phyloP scores from a whole-genome alignment of 441 rosid genomes.

The Eutrema salsugineum region DNA sequence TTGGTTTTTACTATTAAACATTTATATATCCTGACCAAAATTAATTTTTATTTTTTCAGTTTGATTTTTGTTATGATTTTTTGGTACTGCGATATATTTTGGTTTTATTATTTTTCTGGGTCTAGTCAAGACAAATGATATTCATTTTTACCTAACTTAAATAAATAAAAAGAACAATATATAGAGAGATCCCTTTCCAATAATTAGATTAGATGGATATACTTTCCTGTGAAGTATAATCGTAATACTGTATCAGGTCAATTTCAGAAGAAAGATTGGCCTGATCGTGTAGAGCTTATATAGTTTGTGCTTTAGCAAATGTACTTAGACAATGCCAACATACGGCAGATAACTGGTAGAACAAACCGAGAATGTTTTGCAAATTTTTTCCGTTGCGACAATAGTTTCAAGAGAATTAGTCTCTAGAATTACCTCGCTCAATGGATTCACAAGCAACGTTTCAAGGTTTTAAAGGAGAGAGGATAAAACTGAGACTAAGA shows the following conservation, averaged over 20 bases:
- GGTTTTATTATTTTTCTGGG: not conserved
- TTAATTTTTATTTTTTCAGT: not conserved
- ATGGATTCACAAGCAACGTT: not conserved
- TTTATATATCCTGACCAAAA: not conserved
- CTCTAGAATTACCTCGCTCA: too few relatives aligned
- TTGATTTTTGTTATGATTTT: not conserved
- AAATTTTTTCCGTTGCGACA: too few relatives aligned
- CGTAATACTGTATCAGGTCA: too few relatives aligned
- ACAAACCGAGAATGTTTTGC: too few relatives aligned
- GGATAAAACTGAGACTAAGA: not conserved
- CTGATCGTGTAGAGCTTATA: too few relatives aligned
- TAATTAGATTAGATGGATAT: not conserved
- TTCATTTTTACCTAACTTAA: not conserved
- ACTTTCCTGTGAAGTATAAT: not conserved
- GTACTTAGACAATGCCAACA: not conserved
- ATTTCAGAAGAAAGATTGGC: too few relatives aligned
- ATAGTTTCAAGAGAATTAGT: too few relatives aligned
- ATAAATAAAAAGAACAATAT: not conserved
- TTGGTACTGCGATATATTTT: not conserved
- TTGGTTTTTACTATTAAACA: slow-evolving; percentile 6
- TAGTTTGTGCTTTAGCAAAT: too few relatives aligned
- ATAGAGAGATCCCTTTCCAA: not conserved
- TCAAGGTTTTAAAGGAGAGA: not conserved
- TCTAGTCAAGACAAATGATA: not conserved
- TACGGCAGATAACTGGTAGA: not conserved